phyloP scores from a whole-genome alignment of 345 rosid species.

The Geranium rotundifolium region DNA sequence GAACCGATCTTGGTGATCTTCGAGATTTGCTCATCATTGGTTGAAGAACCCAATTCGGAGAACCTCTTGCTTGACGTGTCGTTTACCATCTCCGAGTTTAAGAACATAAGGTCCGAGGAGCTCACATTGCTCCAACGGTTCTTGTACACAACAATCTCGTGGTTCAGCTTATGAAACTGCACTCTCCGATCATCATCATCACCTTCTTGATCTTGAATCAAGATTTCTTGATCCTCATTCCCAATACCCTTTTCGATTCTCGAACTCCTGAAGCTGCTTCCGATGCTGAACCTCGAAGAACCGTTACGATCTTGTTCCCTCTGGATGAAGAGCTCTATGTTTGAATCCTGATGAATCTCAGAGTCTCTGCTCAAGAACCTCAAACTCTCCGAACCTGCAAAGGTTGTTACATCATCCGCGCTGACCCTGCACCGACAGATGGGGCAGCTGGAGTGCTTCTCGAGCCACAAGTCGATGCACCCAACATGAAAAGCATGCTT shows the following conservation, averaged over 20 bases:
- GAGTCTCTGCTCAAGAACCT: background rate
- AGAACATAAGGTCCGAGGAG: conserved; percentile 7
- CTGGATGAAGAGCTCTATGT: conserved; percentile 1
- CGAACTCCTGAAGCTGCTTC: background rate
- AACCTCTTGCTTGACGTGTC: conserved; percentile 2
- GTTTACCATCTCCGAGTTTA: conserved; percentile 7
- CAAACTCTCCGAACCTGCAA: background rate
- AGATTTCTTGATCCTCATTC: background rate
- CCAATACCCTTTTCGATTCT: background rate
- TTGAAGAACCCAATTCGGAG: background rate
- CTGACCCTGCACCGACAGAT: conserved; percentile 2
- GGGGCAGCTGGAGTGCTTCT: conserved; percentile 5
- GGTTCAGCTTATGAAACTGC: background rate
- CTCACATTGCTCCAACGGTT: conserved; percentile 4
- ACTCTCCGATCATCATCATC: background rate
- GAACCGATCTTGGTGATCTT: background rate
- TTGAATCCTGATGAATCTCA: background rate
- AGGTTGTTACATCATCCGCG: background rate
- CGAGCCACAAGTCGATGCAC: conserved; percentile 9
- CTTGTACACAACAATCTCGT: background rate
- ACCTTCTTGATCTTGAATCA: background rate
- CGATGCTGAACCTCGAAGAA: background rate
- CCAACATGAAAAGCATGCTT: conserved; percentile 4
- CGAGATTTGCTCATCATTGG: background rate
- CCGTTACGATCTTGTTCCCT: conserved; percentile 1